Evolutionary conservation across 78 protist genomes (phyloP).

Genomic region (Cavenderia fasciculata): DNA sequence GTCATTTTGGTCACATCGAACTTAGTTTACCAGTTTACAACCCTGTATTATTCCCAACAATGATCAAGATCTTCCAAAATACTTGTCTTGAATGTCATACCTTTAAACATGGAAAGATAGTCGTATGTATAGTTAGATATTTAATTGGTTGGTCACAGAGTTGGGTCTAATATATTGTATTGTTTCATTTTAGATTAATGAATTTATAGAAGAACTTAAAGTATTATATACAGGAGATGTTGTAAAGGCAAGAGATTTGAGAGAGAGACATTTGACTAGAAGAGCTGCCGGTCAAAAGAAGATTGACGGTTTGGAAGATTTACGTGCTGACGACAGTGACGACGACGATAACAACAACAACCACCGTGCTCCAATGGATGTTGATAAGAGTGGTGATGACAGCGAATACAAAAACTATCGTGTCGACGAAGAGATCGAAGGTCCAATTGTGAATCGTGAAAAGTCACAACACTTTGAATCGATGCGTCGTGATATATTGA

Average conservation of each 20-base stretch:
- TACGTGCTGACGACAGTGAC: background rate
- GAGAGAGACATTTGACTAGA: slow-evolving; percentile 36
- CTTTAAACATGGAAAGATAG: slow-evolving; percentile 76
- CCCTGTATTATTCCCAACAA: slow-evolving; percentile 83
- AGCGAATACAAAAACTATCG: background rate
- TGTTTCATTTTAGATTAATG: slow-evolving; percentile 3
- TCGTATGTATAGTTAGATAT: slow-evolving; percentile 35
- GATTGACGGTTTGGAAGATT: background rate
- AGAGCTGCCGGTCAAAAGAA: background rate
- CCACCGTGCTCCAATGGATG: no score
- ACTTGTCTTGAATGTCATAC: slow-evolving; percentile 91
- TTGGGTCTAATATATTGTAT: background rate
- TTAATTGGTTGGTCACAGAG: background rate
- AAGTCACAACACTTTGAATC: slow-evolving; percentile 53
- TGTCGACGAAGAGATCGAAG: background rate
- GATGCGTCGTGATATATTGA: slow-evolving; percentile 14
- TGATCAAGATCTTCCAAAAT: slow-evolving; percentile 81
- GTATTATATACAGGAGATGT: slow-evolving; percentile 58
- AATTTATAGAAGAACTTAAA: slow-evolving; percentile 23
- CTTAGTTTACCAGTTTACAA: slow-evolving; percentile 90
- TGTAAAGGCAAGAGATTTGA: slow-evolving; percentile 43
- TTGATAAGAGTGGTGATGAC: background rate
- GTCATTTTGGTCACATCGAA: slow-evolving; percentile 97
- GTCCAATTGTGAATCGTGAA: slow-evolving; percentile 6
- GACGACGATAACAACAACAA: no score